phyloP scores from a whole-genome alignment of 1,284 basidiomycete species.

The Boletellus sp. region DNA sequence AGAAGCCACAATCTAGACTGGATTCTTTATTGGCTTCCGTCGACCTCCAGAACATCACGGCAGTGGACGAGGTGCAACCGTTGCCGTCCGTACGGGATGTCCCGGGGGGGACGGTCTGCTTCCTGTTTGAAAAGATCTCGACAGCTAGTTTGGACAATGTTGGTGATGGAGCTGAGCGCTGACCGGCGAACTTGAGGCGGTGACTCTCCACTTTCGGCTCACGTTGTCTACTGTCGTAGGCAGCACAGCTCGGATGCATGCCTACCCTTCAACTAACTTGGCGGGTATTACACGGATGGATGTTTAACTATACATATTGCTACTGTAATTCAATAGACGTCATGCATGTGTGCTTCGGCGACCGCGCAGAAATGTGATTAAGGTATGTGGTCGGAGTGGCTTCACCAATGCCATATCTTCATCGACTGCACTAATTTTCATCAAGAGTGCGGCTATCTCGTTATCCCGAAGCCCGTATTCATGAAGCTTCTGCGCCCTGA shows the following conservation, averaged over 20 bases:
- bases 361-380: slow-evolving; percentile 4
- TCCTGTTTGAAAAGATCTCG: slow-evolving; percentile 62
- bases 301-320: slow-evolving; percentile 7
- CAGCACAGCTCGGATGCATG: background rate
- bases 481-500: slow-evolving; percentile 26
- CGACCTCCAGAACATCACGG: slow-evolving; percentile 44
- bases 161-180: background rate
- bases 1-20: slow-evolving; percentile 29
- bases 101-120: slow-evolving; percentile 66
- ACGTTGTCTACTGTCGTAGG: background rate
- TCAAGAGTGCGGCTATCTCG: slow-evolving; percentile 20
- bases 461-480: slow-evolving; percentile 29
- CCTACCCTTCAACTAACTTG: background rate
- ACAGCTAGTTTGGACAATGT: slow-evolving; percentile 16
- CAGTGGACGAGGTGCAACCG: slow-evolving; percentile 30
- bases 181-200: slow-evolving; percentile 5
- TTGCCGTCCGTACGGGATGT: slow-evolving; percentile 41
- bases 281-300: slow-evolving; percentile 7
- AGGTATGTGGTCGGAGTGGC: slow-evolving; percentile 5
- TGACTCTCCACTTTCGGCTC: background rate
- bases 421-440: slow-evolving; percentile 22
- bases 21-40: slow-evolving; percentile 39
- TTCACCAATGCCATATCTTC: slow-evolving; percentile 20
- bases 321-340: slow-evolving; percentile 4
- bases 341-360: slow-evolving; percentile 14